Conservation (phyloP, 1,284 basidiomycete genomes). For the Earliella scabrosa region DNA sequence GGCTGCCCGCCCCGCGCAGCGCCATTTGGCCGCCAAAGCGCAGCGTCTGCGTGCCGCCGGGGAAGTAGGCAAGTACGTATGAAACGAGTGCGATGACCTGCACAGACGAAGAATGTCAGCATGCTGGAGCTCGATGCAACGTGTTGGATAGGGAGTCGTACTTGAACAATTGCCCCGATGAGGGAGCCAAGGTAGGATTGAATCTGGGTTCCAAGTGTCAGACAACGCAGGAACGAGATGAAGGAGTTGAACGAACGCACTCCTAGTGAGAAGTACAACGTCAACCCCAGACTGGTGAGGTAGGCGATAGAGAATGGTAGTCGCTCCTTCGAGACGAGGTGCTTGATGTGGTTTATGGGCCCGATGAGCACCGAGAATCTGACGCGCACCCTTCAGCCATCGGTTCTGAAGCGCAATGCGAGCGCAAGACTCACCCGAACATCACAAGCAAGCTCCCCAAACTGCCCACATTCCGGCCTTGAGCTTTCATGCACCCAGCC, state of each 20-base stretch:
- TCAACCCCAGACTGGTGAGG: conserved; percentile 79
- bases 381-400: neutral
- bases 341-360: conserved; percentile 88
- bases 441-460: conserved; percentile 86
- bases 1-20: conserved; percentile 77
- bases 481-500: neutral
- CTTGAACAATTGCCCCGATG: conserved; percentile 79
- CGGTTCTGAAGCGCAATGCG: neutral
- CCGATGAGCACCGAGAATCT: conserved; percentile 88
- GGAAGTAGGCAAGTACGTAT: conserved; percentile 92
- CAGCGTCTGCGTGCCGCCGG: conserved; percentile 82
- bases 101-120: conserved; percentile 2
- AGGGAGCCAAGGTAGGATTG: conserved; percentile 87
- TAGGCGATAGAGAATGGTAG: conserved; percentile 90
- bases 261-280: conserved; percentile 88
- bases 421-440: conserved; percentile 66
- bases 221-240: neutral
- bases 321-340: conserved; percentile 83
- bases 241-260: conserved; percentile 49
- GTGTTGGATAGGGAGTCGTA: conserved; percentile 31
- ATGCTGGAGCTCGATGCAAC: neutral
- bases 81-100: conserved; percentile 83
- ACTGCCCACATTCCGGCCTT: conserved; percentile 41
- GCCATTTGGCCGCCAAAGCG: conserved; percentile 84
- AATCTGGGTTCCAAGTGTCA: conserved; percentile 46